Evolutionary conservation across 2,329 filamentous ascomycete genomes (phyloP).

Genomic region (Stagonosporopsis tanaceti): DNA sequence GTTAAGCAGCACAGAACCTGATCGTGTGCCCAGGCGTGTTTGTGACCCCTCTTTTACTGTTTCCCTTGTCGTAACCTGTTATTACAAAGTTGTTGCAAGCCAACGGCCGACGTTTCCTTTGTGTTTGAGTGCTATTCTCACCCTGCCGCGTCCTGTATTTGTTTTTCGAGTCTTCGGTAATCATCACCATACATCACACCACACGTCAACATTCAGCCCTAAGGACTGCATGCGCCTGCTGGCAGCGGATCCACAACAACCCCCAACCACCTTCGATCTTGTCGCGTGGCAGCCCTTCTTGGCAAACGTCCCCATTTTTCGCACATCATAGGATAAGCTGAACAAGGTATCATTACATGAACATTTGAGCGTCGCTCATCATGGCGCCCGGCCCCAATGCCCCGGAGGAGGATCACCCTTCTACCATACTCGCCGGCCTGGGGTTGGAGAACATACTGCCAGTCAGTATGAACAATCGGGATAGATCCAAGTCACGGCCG

Average conservation of each 20-base stretch:
- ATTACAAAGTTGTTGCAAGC: conserved; percentile 9
- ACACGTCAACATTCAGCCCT: conserved; percentile 20
- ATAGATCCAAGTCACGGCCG: conserved; percentile 28
- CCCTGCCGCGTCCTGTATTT: conserved; percentile 3
- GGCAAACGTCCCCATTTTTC: background rate
- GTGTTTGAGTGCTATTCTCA: conserved; percentile 22
- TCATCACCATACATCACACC: conserved; percentile 14
- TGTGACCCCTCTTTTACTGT: conserved; percentile 13
- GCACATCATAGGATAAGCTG: background rate
- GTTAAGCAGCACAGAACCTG: conserved; percentile 9
- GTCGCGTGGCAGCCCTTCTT: conserved; percentile 22
- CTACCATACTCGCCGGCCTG: conserved; percentile 27
- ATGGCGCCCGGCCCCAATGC: conserved; percentile 23
- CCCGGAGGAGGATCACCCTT: conserved; percentile 30
- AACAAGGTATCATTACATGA: conserved; percentile 6
- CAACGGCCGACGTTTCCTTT: conserved; percentile 17
- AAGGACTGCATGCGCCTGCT: conserved; percentile 8
- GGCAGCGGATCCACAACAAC: conserved; percentile 14
- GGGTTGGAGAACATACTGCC: conserved; percentile 43
- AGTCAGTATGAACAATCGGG: conserved; percentile 33
- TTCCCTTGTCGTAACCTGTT: conserved; percentile 6
- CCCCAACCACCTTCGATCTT: conserved; percentile 10
- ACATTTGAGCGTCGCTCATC: conserved; percentile 4
- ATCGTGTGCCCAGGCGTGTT: conserved; percentile 17
- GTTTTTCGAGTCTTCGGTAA: conserved; percentile 14